Evolutionary conservation across 352 stramenopile genomes (phyloP), one percentile per base, ranked within the genome.

Genomic region (Phytophthora pisi): DNA sequence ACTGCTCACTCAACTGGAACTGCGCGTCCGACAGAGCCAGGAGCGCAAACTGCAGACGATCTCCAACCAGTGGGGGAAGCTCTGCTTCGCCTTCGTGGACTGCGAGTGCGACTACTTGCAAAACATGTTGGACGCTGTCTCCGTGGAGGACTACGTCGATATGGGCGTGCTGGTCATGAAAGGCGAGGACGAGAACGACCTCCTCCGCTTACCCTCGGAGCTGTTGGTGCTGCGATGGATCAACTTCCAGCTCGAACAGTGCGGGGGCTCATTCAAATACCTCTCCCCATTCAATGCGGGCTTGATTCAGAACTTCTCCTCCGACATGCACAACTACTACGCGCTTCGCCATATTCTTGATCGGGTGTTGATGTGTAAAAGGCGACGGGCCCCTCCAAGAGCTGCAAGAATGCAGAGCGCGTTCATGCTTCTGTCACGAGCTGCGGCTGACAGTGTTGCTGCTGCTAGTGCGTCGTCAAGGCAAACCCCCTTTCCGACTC

Each of bases 221-320:
- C 58, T 72, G 4, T 69, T 92, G n/a, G 81, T 92, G 20, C 70
- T 92, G 18, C 77, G 81, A 2, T 92, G 84, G 84, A 88, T 89
- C 56, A 92, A 90, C 53, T 84, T 83, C 9, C 81, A 91, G 30
- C 53, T 89, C 4, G 69, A 77, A 18, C 79, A 85, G 45, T 79
- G 72, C 45, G 46, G 61, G 11, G 81, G 57, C 0, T 75, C 84
- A 26, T 65, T 72, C 20, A 49, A 43, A 26, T 72, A 82, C 38
- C 73, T 65, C 5, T 64, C 46, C 2, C 30, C 62, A 1, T 61
- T 52, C 13, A 55, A 42, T 5, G 46, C 46, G 2, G 78, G 75
- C 1, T 85, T 91, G 30, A 79, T 91, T 36, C 84, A 91, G 56
- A 92, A 92, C 38, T 92, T 88, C 40, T 80, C 74, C 10, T 79